Base-by-base conservation (phyloP, 2,329 filamentous ascomycete species). In the Aspergillus versicolor region DNA sequence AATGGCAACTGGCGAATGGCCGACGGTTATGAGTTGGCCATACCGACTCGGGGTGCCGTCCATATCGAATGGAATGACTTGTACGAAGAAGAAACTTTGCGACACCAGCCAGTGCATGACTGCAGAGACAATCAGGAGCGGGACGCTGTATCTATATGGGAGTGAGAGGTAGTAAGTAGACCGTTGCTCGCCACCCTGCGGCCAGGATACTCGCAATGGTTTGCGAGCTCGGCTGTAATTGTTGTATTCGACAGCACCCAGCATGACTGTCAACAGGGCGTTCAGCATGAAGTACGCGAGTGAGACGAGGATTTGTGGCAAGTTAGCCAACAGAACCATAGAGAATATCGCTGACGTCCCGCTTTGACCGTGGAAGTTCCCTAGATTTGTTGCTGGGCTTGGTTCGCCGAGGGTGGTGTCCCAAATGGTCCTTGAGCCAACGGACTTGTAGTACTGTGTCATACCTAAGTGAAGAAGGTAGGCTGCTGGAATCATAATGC, bases 41-140 rank as follows among this genome's bases (percentile, higher is more conserved):
- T 11, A 30, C 8, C 2, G 27, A 8, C 43, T 17, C 11, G 22
- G 11, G 15, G 1, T 22, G 3, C 19, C 41, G 19, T 24, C 5
- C 5, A 24, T 19, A 4, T 22, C 41, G 24, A 13, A 21, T 2
- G 41, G 17, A 69, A 59, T 57, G 30, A 76, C 66, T 1, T 69
- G 63, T 1, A 74, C 70, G 7, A 79, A 63, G 61, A 78, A 81
- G 3, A 79, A 58, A 45, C 75, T 74, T 60, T 80, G 77, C 0
- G 77, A 81, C 3, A 79, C 63, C 5, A 81, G 64, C 78, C 77
- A 82, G 56, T 81, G 78, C 37, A 81, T 66, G 0, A 76, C 3
- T 0, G 65, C 67, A 3, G 67, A 73, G 1, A 61, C 56, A 0
- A 63, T 52, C 4, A 74, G 65, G 0, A 80, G 59, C 0, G 78